Evolutionary conservation across 768 basidiomycete species (phyloP), one percentile per base, ranked within the genome.

Genomic region (Chalciporus pseudorubinellus): DNA sequence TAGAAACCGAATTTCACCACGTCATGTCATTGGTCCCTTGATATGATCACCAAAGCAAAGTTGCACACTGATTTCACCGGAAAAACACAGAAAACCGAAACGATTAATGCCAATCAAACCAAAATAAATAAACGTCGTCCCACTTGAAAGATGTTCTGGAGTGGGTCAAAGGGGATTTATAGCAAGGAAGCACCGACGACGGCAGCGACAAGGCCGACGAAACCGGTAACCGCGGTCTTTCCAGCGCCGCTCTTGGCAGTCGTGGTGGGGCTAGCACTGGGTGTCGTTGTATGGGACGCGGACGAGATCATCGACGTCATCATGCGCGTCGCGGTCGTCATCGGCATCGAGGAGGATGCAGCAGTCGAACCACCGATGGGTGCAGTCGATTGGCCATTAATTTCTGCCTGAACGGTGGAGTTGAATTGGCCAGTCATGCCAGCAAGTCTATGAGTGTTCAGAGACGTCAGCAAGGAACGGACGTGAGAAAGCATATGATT

Each of bases 341-440:
- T 12, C 8, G 56, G 36, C 26, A 20, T n/a, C 6, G 31, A 13
- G n/a, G n/a, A n/a, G 6, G 39, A 1, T 8, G 69, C 16, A 14
- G 69, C 5, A 19, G 71, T 44, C 11, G 77, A 58, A 1, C 68
- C 72, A n/a, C 75, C 77, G 9, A 81, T 73, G 38, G 83, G 78
- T 1, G 84, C 82, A 4, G 80, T 78, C 1, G 80, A 73, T 57
- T 82, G 76, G 22, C 83, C 85, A 39, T 73, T 71, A 59, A 92
- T 85, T 63, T 87, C 75, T 6, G 77, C 69, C 47, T 79, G 73
- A 16, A 85, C 66, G 2, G 75, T 56, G 1, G 75, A 58, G 63
- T 75, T 84, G 75, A 92, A 94, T 0, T 62, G 62, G 28, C 92
- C 92, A 3, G 75, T 78, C 91, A 92, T 92, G 50, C 75, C 71